These are phyloP conservation scores for Ilyonectria sp. DNA, from an alignment of 2,329 filamentous ascomycete genomes.

Conservation along the genomic window DNA sequence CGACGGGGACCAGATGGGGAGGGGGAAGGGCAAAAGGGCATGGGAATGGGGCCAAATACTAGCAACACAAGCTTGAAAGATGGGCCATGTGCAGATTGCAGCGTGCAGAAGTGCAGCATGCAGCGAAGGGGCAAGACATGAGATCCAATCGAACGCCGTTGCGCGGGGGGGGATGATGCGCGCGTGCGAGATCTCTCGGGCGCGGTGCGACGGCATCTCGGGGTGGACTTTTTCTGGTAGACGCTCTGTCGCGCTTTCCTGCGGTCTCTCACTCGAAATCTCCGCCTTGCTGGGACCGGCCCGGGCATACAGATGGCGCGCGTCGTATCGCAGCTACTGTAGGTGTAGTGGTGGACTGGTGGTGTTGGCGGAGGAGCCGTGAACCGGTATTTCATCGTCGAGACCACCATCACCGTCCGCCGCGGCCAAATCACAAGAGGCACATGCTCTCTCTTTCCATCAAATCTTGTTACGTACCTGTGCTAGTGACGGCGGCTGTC, in stretches of 20 bases:
- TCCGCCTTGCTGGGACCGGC: constrained; percentile 43
- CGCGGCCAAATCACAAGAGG: neutral
- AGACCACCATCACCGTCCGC: constrained; percentile 7
- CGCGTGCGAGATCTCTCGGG: constrained; percentile 31
- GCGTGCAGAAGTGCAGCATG: constrained; percentile 26
- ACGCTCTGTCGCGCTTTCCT: constrained; percentile 16
- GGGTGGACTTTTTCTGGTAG: constrained; percentile 11
- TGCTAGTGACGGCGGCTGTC: constrained; percentile 6
- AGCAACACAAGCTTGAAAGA: constrained; percentile 9
- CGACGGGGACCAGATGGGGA: neutral
- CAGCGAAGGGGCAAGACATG: constrained; percentile 25
- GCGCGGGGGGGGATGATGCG: constrained; percentile 20
- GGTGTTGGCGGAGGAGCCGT: constrained; percentile 4
- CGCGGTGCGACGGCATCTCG: constrained; percentile 23
- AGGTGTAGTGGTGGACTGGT: constrained; percentile 4
- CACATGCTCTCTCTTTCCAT: constrained; percentile 7
- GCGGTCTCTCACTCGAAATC: constrained; percentile 21
- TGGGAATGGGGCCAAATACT: constrained; percentile 12
- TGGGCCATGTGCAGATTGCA: constrained; percentile 26
- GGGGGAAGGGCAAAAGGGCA: constrained; percentile 8
- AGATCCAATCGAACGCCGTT: constrained; percentile 43
- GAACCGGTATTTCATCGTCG: constrained; percentile 22
- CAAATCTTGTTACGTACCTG: constrained; percentile 41
- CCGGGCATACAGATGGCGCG: constrained; percentile 43
- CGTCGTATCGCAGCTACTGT: constrained; percentile 24